Conservation (phyloP, 345 rosid genomes). For the Gynandropsis gynandra region DNA sequence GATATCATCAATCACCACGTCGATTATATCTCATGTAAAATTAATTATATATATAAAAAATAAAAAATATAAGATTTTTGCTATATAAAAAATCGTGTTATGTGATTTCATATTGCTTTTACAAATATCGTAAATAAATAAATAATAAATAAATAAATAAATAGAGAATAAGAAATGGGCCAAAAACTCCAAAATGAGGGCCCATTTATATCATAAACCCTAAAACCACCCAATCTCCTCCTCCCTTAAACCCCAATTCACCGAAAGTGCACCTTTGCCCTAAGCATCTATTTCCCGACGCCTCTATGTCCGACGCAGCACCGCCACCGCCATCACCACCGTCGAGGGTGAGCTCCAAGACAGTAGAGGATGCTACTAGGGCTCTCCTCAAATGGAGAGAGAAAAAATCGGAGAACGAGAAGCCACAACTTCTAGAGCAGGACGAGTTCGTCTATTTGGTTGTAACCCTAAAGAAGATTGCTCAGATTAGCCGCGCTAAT, state of each 20-base stretch:
- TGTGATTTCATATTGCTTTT: too few relatives aligned
- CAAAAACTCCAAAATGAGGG: too few relatives aligned
- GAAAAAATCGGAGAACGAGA: constrained; percentile 34
- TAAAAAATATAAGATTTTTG: too few relatives aligned
- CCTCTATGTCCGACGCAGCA: constrained; percentile 7
- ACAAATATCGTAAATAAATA: too few relatives aligned
- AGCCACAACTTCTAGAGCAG: constrained; percentile 60
- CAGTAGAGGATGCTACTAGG: constrained; percentile 36
- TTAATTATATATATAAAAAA: too few relatives aligned
- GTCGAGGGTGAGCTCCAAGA: constrained; percentile 26
- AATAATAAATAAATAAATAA: too few relatives aligned
- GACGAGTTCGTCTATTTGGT: constrained; percentile 61
- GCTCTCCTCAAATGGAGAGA: constrained; percentile 53
- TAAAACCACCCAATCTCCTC: not conserved
- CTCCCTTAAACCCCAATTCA: constrained; percentile 26
- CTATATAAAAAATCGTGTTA: too few relatives aligned
- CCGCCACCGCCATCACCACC: not conserved
- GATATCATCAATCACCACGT: too few relatives aligned
- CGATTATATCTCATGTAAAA: too few relatives aligned
- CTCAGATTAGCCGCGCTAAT: constrained; percentile 44
- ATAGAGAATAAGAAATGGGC: too few relatives aligned
- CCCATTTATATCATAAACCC: too few relatives aligned
- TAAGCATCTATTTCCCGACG: not conserved
- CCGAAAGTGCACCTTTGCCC: too few relatives aligned
- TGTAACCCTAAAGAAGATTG: constrained; percentile 59